These are phyloP conservation scores for Gomphus sp. DNA, from an alignment of 1,284 basidiomycete species.

Conservation along the genomic window DNA sequence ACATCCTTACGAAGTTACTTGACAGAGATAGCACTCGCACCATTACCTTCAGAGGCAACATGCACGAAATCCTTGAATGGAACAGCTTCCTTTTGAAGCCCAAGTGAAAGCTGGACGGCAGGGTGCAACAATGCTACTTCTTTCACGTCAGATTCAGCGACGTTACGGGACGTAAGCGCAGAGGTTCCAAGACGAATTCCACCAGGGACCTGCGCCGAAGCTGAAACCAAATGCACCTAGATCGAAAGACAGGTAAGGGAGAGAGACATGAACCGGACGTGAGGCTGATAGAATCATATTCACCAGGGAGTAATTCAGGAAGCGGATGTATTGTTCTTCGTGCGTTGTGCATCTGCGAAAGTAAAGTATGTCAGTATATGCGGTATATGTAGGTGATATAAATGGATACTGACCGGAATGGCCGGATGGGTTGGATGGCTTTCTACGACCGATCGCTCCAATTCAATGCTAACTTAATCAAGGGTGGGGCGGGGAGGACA, in stretches of 20 bases:
- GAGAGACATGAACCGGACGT: slow-evolving; percentile 34
- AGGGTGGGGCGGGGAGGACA: slow-evolving; percentile 32
- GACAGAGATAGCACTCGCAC: slow-evolving; percentile 66
- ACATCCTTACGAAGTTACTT: slow-evolving; percentile 70
- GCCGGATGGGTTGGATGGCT: slow-evolving; percentile 50
- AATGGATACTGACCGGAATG: slow-evolving; percentile 28
- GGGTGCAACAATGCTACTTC: slow-evolving; percentile 92
- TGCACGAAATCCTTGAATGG: slow-evolving; percentile 92
- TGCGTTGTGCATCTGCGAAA: slow-evolving; percentile 39
- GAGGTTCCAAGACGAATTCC: slow-evolving; percentile 96
- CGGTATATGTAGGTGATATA: not conserved
- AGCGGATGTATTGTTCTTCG: slow-evolving; percentile 26
- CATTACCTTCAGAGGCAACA: slow-evolving; percentile 63
- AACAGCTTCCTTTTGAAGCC: slow-evolving; percentile 90
- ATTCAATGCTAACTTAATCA: slow-evolving; percentile 32
- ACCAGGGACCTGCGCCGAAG: slow-evolving; percentile 92
- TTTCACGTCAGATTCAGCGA: slow-evolving; percentile 84
- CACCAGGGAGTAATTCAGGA: slow-evolving; percentile 13
- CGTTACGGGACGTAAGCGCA: slow-evolving; percentile 91
- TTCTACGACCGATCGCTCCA: slow-evolving; percentile 44
- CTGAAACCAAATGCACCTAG: slow-evolving; percentile 31
- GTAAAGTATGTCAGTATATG: not conserved
- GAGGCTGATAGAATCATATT: slow-evolving; percentile 41
- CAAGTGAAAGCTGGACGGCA: slow-evolving; percentile 78
- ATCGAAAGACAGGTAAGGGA: slow-evolving; percentile 26